phyloP scores from a whole-genome alignment of 2,329 filamentous ascomycete species.

The Xylariaceae sp. region DNA sequence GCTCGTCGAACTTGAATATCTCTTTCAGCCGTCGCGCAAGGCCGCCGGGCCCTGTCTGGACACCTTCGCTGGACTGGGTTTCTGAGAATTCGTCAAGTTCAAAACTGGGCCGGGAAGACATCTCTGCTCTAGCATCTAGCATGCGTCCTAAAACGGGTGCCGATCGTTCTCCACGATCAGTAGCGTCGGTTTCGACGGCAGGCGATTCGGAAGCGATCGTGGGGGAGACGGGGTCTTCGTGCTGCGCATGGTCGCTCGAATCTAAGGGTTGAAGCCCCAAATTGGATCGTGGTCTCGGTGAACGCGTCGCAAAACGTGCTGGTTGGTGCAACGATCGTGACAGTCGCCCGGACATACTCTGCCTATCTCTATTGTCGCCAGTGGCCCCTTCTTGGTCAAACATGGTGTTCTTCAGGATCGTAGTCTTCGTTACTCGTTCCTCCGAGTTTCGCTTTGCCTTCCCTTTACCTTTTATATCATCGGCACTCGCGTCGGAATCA shows the following conservation, averaged over 20 bases:
- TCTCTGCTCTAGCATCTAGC: constrained; percentile 64
- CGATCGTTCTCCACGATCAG: constrained; percentile 42
- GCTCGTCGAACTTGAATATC: constrained; percentile 76
- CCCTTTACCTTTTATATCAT: constrained; percentile 3
- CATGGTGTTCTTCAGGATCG: constrained; percentile 29
- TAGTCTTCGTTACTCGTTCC: constrained; percentile 31
- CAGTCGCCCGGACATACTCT: constrained; percentile 59
- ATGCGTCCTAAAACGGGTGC: constrained; percentile 73
- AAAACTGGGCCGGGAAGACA: constrained; percentile 54
- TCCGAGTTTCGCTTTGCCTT: constrained; percentile 24
- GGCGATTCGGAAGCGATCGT: constrained; percentile 20
- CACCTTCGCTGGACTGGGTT: constrained; percentile 34
- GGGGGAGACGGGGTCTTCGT: constrained; percentile 17
- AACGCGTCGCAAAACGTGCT: constrained; percentile 39
- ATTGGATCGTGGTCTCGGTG: constrained; percentile 39
- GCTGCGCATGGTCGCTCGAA: constrained; percentile 25
- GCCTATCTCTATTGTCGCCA: constrained; percentile 44
- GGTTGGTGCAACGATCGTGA: constrained; percentile 61
- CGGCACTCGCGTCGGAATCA: constrained; percentile 26
- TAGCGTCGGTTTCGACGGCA: constrained; percentile 27
- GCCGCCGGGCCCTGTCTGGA: constrained; percentile 44
- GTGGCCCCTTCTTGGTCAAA: constrained; percentile 36
- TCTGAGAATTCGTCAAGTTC: constrained; percentile 46
- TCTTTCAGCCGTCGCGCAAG: constrained; percentile 70
- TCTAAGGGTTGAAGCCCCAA: constrained; percentile 37